These are phyloP conservation scores for Populus trichocarpa DNA, from an alignment of 441 rosid genomes.

Conservation along the genomic window DNA sequence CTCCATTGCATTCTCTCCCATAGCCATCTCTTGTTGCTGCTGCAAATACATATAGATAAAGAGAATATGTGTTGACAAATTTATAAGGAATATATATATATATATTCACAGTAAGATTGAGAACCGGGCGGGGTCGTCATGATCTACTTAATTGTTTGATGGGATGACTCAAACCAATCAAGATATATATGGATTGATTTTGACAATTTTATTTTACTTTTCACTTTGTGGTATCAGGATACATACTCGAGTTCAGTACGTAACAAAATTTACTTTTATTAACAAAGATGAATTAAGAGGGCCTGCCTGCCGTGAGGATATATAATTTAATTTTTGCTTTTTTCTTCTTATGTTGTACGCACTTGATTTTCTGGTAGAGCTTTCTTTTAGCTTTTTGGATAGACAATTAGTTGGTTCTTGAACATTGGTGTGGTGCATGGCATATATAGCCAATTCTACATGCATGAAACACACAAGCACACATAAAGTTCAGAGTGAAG, in stretches of 20 bases:
- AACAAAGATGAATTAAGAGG: background rate
- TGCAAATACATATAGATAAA: conserved; percentile 11
- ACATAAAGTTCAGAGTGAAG: background rate
- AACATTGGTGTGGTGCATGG: background rate
- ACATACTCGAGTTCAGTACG: background rate
- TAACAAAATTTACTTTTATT: background rate
- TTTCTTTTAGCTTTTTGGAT: background rate
- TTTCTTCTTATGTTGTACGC: no score
- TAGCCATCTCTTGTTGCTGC: conserved; percentile 59
- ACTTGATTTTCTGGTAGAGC: background rate
- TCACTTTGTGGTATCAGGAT: background rate
- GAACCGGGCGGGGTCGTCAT: background rate
- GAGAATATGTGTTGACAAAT: background rate
- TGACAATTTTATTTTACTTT: no score
- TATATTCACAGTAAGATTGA: background rate
- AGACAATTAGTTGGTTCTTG: background rate
- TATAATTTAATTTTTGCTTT: no score
- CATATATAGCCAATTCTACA: background rate
- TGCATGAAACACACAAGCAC: background rate
- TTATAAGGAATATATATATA: background rate
- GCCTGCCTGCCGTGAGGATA: background rate
- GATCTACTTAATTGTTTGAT: background rate
- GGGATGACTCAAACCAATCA: background rate
- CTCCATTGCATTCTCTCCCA: conserved; percentile 46
- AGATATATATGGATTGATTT: background rate